phyloP scores from a whole-genome alignment of 2,329 filamentous ascomycete species.

The Ustulina deusta region DNA sequence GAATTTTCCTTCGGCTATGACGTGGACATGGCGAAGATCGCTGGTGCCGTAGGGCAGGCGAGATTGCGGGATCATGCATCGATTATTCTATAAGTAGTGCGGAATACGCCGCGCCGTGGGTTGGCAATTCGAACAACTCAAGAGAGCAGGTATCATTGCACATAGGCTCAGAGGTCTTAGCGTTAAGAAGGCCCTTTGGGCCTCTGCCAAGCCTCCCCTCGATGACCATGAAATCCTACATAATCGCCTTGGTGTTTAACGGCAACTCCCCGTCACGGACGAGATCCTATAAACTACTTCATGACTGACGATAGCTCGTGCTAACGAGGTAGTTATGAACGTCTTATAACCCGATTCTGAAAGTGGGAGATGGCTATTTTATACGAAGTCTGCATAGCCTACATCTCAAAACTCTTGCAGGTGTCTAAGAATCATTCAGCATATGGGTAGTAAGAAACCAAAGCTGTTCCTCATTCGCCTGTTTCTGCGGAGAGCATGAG shows the following conservation, averaged over 20 bases:
- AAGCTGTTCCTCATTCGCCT: conserved; percentile 5
- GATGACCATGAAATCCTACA: conserved; percentile 3
- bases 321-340: conserved; percentile 12
- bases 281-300: conserved; percentile 12
- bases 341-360: conserved; percentile 11
- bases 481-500: conserved; percentile 23
- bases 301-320: conserved; percentile 4
- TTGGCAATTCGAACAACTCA: background rate
- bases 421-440: conserved; percentile 11
- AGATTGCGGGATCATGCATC: conserved; percentile 26
- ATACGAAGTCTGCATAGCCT: background rate
- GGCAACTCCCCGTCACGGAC: conserved; percentile 9
- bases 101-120: conserved; percentile 9
- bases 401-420: conserved; percentile 11
- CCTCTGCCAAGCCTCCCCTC: conserved; percentile 3
- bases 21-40: conserved; percentile 24
- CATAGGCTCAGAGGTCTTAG: conserved; percentile 24
- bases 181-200: conserved; percentile 11
- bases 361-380: background rate
- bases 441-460: conserved; percentile 19
- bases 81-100: conserved; percentile 8
- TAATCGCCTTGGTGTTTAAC: conserved; percentile 9
- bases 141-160: background rate
- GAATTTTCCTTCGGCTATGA: conserved; percentile 12
- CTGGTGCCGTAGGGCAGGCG: conserved; percentile 5